Evolutionary conservation across 1,284 basidiomycete species (phyloP), one percentile per base, ranked within the genome.

Genomic region (Coniferiporia sulphurascens): DNA sequence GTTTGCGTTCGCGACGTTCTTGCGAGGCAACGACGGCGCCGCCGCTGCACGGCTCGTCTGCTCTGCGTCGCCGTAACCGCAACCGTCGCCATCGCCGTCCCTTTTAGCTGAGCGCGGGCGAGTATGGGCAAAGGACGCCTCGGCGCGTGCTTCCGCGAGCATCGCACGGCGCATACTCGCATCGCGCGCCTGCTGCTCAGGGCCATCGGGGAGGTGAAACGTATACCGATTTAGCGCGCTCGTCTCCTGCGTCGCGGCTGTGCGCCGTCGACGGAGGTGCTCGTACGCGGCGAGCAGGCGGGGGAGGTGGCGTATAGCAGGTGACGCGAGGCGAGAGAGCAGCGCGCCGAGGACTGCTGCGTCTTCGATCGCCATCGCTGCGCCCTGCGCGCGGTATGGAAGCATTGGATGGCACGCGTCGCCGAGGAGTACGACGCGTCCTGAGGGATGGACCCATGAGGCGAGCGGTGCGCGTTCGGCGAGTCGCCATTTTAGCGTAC

Each of bases 351-450:
- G 72, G 1, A 85, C 81, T 0, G 81, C 83, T 0, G 79, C 84
- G 59, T 87, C 86, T 70, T 88, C 85, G 55, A 87, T 75, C 1
- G 85, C 85, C 76, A 87, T 85, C 3, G 85, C 83, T 12, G 84
- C 80, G 12, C 84, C 86, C 68, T 87, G 85, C 0, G 83, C 86
- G 36, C 83, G 79, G 68, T 86, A 86, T 4, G 86, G 86, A 82
- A 86, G 74, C 84, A 87, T 87, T 0, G 86, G 83, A 64, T 86
- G 84, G 52, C 80, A 82, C 0, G 82, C 75, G 64, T 84, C 83
- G 1, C 82, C 82, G 1, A 84, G 70, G 12, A 84, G 67, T n/a
- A 70, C 77, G 1, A 84, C 70, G 41, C 72, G 76, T 2, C 76
- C 77, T 8, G 70, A 68, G n/a, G 68, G 66, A 66, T 84, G 80